phyloP scores from a whole-genome alignment of 2,329 filamentous ascomycete genomes.

The Phialocephala subalpina region DNA sequence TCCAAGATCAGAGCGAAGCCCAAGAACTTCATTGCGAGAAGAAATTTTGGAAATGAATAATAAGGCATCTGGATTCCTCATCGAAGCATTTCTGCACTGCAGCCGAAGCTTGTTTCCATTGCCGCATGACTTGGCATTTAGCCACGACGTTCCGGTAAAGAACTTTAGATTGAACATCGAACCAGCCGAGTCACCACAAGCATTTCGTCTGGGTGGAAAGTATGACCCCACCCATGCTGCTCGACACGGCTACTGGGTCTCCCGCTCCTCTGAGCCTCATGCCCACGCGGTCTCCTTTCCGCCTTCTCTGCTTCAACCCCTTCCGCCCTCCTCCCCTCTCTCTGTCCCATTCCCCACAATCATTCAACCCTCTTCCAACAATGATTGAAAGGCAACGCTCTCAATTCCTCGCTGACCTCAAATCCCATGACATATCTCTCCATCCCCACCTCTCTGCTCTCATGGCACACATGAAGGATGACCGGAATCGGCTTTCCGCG shows the following conservation, averaged over 20 bases:
- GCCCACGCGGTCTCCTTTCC: neutral
- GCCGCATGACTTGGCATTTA: neutral
- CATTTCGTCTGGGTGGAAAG: no score
- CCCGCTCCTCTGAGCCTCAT: neutral
- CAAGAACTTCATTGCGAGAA: neutral
- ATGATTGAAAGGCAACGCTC: conserved; percentile 16
- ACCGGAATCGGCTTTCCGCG: conserved; percentile 6
- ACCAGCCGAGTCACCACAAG: no score
- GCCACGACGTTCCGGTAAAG: no score
- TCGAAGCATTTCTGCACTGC: neutral
- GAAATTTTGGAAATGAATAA: neutral
- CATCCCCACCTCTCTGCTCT: conserved; percentile 4
- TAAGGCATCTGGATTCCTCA: neutral
- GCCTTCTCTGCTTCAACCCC: neutral
- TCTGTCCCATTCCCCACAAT: neutral
- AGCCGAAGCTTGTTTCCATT: neutral
- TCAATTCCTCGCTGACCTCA: conserved; percentile 11
- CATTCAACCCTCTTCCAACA: conserved; percentile 15
- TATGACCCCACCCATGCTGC: no score
- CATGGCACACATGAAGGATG: conserved; percentile 11
- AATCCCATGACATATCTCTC: conserved; percentile 7
- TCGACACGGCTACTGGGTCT: no score
- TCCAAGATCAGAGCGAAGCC: neutral
- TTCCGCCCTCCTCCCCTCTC: neutral
- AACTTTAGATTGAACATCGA: no score